phyloP scores from a whole-genome alignment of 495 filamentous ascomycete genomes.

The Neurospora sp. region DNA sequence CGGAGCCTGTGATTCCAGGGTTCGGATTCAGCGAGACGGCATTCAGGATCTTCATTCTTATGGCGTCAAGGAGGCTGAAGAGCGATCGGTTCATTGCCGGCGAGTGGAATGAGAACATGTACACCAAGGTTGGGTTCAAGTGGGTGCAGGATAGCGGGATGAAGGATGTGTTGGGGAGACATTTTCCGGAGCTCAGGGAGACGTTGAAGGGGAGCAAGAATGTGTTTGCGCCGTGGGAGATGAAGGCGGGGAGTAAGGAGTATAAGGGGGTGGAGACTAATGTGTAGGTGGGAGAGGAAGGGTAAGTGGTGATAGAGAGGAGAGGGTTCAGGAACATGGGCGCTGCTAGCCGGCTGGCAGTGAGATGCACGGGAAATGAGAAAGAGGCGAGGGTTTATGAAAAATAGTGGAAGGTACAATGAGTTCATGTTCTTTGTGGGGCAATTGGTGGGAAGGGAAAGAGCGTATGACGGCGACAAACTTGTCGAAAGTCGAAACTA shows the following conservation, averaged over 20 bases:
- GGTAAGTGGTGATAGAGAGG: background rate
- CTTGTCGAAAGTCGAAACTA: background rate
- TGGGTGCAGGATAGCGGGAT: constrained; percentile 31
- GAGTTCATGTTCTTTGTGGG: background rate
- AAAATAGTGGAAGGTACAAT: background rate
- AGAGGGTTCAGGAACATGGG: background rate
- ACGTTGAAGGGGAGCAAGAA: constrained; percentile 18
- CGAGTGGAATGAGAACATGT: constrained; percentile 23
- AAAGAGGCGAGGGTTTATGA: background rate
- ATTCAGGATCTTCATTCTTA: constrained; percentile 30
- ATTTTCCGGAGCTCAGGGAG: constrained; percentile 25
- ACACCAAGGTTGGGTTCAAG: constrained; percentile 28
- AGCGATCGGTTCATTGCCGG: constrained; percentile 33
- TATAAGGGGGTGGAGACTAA: constrained; percentile 23
- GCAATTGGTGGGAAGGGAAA: background rate
- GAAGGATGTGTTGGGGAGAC: constrained; percentile 22
- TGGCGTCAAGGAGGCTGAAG: constrained; percentile 29
- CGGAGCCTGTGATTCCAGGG: constrained; percentile 29
- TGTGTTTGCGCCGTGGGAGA: constrained; percentile 31
- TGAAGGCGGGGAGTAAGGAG: constrained; percentile 13
- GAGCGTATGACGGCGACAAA: background rate
- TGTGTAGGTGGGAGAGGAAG: background rate
- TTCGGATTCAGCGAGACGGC: constrained; percentile 37
- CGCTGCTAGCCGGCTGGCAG: background rate
- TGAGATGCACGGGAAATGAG: background rate